A percentile compares a stretch with the other conserved stretches of the same genome.
These are phyloP conservation scores for button mushroom (Agaricus bisporus) DNA, from an alignment of 768 basidiomycete genomes.

Conservation along the genomic window DNA sequence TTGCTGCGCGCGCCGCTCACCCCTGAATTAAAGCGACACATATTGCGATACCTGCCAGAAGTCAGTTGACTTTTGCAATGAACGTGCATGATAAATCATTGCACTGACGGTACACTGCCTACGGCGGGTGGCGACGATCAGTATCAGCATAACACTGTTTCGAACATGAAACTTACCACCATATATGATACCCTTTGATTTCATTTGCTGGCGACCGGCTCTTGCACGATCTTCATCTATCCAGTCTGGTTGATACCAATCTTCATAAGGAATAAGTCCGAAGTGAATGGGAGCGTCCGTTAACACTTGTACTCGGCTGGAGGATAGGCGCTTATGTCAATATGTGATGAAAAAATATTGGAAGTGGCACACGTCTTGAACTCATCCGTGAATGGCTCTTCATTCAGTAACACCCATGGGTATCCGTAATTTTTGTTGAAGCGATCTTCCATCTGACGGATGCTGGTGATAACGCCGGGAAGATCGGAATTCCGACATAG, in stretches of 20 bases:
- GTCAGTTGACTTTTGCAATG: background rate
- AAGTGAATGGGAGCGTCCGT: conserved; percentile 57
- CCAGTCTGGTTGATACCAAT: conserved; percentile 80
- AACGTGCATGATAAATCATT: background rate
- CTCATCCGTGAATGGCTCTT: conserved; percentile 66
- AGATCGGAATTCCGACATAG: conserved; percentile 55
- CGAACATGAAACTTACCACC: conserved; percentile 34
- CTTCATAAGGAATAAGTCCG: conserved; percentile 65
- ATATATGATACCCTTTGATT: conserved; percentile 55
- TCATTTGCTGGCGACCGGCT: conserved; percentile 56
- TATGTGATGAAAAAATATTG: background rate
- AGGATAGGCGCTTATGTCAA: background rate
- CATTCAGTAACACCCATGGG: conserved; percentile 84
- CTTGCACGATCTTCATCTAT: conserved; percentile 68
- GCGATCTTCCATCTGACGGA: conserved; percentile 70
- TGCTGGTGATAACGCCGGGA: conserved; percentile 45
- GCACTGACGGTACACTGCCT: conserved; percentile 69
- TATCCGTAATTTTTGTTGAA: conserved; percentile 77
- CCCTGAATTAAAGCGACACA: conserved; percentile 94
- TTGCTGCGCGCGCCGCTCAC: conserved; percentile 33
- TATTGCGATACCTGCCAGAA: conserved; percentile 69
- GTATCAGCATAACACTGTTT: conserved; percentile 3
- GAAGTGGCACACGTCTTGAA: conserved; percentile 50
- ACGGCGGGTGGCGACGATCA: conserved; percentile 6
- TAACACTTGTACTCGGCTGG: conserved; percentile 45